These are phyloP conservation scores for Microbotryum scabiosae DNA, from an alignment of 1,284 basidiomycete genomes.

Conservation along the genomic window DNA sequence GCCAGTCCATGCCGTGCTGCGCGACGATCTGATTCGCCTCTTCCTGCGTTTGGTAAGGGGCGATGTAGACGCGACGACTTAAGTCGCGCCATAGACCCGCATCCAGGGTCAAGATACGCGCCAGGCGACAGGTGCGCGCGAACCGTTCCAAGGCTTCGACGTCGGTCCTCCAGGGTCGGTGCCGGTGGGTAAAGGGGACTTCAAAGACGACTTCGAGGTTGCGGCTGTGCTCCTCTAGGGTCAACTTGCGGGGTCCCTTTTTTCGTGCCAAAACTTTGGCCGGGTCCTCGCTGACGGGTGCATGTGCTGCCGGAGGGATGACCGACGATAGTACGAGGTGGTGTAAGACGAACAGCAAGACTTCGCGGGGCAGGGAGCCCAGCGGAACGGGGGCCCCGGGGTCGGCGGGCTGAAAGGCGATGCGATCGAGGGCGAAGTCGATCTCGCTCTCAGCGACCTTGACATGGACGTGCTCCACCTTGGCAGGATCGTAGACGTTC, in stretches of 20 bases:
- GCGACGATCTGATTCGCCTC: conserved; percentile 5
- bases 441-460: neutral
- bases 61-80: conserved; percentile 22
- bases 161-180: conserved; percentile 21
- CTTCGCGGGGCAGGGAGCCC: conserved; percentile 16
- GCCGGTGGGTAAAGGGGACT: neutral
- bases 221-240: conserved; percentile 14
- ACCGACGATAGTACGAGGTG: conserved; percentile 21
- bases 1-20: conserved; percentile 30
- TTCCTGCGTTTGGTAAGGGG: conserved; percentile 29
- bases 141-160: conserved; percentile 30
- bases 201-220: conserved; percentile 7
- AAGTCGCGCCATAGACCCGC: conserved; percentile 17
- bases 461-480: neutral
- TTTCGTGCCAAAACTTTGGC: neutral
- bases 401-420: conserved; percentile 22
- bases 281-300: neutral
- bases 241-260: conserved; percentile 1
- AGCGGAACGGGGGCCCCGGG: conserved; percentile 19
- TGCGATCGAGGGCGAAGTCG: conserved; percentile 1
- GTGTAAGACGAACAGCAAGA: conserved; percentile 21
- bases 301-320: conserved; percentile 10
- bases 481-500: conserved; percentile 23
- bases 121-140: conserved; percentile 14
- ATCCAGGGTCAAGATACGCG: conserved; percentile 28